phyloP scores from a whole-genome alignment of 1,284 basidiomycete genomes.

The Malassezia sp. region DNA sequence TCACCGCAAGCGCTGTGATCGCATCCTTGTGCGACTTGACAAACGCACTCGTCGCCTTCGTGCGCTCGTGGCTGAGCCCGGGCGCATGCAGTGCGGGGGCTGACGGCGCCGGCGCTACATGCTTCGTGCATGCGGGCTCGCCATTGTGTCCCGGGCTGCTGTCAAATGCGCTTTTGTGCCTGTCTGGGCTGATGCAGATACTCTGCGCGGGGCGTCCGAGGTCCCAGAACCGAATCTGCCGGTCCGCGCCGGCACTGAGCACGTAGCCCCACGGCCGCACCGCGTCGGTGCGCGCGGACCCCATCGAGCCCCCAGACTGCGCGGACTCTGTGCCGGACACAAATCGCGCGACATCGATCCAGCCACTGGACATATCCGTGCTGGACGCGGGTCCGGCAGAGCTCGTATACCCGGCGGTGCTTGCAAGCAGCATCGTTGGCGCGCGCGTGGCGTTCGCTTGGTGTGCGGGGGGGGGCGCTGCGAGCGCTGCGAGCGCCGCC shows the following conservation, averaged over 20 bases:
- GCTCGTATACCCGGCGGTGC: slow-evolving; percentile 44
- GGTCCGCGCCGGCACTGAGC: slow-evolving; percentile 69
- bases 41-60: slow-evolving; percentile 13
- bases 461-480: neutral
- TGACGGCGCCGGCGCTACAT: neutral
- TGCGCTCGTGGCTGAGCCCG: no score
- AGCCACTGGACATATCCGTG: slow-evolving; percentile 19
- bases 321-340: no score
- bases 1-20: slow-evolving; percentile 64
- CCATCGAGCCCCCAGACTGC: no score
- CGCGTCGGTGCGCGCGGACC: no score
- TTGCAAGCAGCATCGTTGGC: slow-evolving; percentile 28
- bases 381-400: no score
- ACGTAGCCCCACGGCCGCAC: slow-evolving; percentile 55
- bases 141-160: no score
- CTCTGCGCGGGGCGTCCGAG: slow-evolving; percentile 56
- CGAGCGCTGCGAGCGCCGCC: neutral
- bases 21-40: slow-evolving; percentile 60
- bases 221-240: slow-evolving; percentile 71
- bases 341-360: slow-evolving; percentile 35
- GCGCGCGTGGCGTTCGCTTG: neutral
- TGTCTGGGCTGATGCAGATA: slow-evolving; percentile 14
- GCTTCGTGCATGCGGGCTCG: neutral
- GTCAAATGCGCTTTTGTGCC: no score
- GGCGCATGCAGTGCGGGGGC: slow-evolving; percentile 25